These are phyloP conservation scores for Kluyveromyces sp. DNA, from an alignment of 1,139 yeast species.

Conservation along the genomic window DNA sequence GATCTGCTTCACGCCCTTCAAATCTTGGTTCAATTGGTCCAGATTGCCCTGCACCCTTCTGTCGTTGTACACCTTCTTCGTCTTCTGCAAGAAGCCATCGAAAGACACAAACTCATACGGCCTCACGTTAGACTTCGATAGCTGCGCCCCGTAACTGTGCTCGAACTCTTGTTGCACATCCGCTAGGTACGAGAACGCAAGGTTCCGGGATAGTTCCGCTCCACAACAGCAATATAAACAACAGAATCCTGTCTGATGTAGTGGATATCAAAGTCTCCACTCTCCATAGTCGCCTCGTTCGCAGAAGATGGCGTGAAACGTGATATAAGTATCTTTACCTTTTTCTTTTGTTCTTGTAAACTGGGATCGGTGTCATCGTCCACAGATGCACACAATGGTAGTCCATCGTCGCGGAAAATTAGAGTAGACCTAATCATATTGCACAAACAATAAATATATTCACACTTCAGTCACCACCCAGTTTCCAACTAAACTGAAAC, in stretches of 20 bases:
- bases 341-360: constrained; percentile 72
- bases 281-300: constrained; percentile 77
- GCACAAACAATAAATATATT: background rate
- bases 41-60: constrained; percentile 84
- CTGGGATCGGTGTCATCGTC: constrained; percentile 62
- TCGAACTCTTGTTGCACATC: constrained; percentile 79
- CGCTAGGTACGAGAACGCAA: constrained; percentile 78
- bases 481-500: too few species aligned
- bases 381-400: constrained; percentile 88
- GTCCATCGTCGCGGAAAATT: constrained; percentile 65
- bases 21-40: constrained; percentile 77
- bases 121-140: constrained; percentile 53
- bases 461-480: too few species aligned
- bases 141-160: constrained; percentile 70
- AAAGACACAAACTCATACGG: constrained; percentile 90
- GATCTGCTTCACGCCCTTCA: constrained; percentile 88
- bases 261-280: constrained; percentile 69
- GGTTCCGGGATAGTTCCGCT: constrained; percentile 76
- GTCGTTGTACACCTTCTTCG: constrained; percentile 83
- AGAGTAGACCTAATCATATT: constrained; percentile 64
- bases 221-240: constrained; percentile 71
- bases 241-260: constrained; percentile 59
- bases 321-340: constrained; percentile 68
- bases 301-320: constrained; percentile 77
- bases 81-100: constrained; percentile 75